Conservation (phyloP, 805 yeast genomes). For the Yarrowia alimentaria region DNA sequence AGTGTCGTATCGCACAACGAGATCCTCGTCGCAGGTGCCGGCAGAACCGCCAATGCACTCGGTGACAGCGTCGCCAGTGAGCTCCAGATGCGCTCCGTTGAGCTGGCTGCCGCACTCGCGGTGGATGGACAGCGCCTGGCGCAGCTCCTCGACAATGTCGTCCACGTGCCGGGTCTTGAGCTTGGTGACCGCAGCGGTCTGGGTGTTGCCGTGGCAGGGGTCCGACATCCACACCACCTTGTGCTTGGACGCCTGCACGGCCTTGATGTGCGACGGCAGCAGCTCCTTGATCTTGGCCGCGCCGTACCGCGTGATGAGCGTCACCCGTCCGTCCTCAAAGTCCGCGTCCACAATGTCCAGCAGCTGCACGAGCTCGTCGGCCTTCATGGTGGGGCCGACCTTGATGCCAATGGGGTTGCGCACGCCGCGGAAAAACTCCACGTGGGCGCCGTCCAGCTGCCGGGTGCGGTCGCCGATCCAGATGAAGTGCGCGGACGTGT, state of each 20-base stretch:
- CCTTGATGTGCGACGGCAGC: slow-evolving; percentile 44
- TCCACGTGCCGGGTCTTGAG: slow-evolving; percentile 46
- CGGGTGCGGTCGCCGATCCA: slow-evolving; percentile 49
- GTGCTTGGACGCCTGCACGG: slow-evolving; percentile 43
- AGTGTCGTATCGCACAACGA: slow-evolving; percentile 44
- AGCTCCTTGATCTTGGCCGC: slow-evolving; percentile 39
- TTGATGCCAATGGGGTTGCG: slow-evolving; percentile 46
- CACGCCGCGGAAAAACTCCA: slow-evolving; percentile 46
- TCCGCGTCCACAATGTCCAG: slow-evolving; percentile 45
- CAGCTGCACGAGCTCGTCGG: slow-evolving; percentile 41
- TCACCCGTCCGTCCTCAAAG: slow-evolving; percentile 42
- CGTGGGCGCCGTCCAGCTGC: slow-evolving; percentile 48
- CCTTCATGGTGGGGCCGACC: slow-evolving; percentile 46
- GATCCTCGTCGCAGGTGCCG: slow-evolving; percentile 42
- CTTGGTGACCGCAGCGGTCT: slow-evolving; percentile 42
- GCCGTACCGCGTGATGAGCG: slow-evolving; percentile 46
- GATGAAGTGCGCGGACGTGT: slow-evolving; percentile 46
- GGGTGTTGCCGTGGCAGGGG: slow-evolving; percentile 48
- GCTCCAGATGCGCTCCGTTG: slow-evolving; percentile 45
- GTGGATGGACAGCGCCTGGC: slow-evolving; percentile 42
- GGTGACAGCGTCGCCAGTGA: slow-evolving; percentile 47
- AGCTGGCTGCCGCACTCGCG: slow-evolving; percentile 38
- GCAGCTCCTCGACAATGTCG: slow-evolving; percentile 44
- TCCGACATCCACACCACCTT: slow-evolving; percentile 47
- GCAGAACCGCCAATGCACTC: slow-evolving; percentile 48